Conservation (phyloP, 306 rosid genomes). For the Rubus parviflorus region DNA sequence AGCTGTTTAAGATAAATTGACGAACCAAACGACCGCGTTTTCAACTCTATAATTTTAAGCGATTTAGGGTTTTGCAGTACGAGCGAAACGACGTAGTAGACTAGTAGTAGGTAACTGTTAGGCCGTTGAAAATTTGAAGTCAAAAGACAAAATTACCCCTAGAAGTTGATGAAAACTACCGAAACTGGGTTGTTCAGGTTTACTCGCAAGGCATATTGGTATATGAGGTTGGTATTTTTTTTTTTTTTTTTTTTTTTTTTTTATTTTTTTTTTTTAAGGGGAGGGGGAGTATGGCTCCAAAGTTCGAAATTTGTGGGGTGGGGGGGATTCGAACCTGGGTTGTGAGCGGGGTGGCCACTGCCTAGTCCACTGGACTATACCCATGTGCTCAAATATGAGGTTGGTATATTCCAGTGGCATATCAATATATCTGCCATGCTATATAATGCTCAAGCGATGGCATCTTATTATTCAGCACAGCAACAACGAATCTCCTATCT, state of each 20-base stretch:
- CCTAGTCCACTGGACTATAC: too few species aligned
- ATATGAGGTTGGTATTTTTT: conserved; percentile 46
- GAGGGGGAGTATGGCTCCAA: too few species aligned
- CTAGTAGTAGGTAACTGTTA: too few species aligned
- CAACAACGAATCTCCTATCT: conserved; percentile 5
- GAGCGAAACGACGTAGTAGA: background rate
- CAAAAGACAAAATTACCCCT: background rate
- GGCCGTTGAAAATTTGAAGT: background rate
- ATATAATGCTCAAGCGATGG: conserved; percentile 1
- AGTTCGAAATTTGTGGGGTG: too few species aligned
- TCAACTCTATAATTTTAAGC: background rate
- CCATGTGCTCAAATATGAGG: too few species aligned
- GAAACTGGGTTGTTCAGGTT: background rate
- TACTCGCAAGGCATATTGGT: conserved; percentile 18
- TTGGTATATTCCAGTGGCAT: conserved; percentile 48
- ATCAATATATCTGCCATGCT: conserved; percentile 23
- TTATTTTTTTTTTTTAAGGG: too few species aligned
- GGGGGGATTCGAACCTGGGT: too few species aligned
- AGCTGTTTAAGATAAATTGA: background rate
- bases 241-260: too few species aligned
- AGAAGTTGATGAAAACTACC: background rate
- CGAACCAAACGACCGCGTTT: background rate
- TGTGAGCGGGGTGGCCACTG: too few species aligned
- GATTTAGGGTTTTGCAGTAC: background rate
- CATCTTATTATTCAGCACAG: conserved; percentile 19